A percentile compares a stretch with the other conserved stretches of the same genome.
Conservation (phyloP, 2,329 filamentous ascomycete genomes). For the Xylaria sp. region DNA sequence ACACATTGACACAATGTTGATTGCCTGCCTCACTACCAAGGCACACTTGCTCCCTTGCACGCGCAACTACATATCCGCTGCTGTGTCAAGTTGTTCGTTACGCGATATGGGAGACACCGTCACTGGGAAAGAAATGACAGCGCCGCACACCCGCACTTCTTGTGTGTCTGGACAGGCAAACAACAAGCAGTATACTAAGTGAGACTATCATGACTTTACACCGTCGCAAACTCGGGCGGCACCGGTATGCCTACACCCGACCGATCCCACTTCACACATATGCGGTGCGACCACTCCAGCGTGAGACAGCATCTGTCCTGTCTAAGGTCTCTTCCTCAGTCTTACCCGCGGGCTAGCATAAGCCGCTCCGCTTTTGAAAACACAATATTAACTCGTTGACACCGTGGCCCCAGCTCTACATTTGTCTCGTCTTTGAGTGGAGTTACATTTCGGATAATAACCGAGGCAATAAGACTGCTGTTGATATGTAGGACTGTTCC, state of each 20-base stretch:
- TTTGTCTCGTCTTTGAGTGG: neutral
- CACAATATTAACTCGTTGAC: conserved; percentile 6
- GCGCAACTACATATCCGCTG: conserved; percentile 22
- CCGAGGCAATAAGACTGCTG: neutral
- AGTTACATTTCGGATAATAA: conserved; percentile 7
- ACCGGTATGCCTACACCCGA: conserved; percentile 44
- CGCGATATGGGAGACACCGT: neutral
- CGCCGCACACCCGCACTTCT: conserved; percentile 12
- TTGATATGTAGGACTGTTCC: neutral
- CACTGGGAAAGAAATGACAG: neutral
- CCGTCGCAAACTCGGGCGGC: conserved; percentile 42
- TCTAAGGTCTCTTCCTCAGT: conserved; percentile 39
- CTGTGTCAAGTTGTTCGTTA: conserved; percentile 20
- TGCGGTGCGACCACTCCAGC: conserved; percentile 42
- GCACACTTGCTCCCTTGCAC: conserved; percentile 11
- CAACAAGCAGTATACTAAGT: neutral
- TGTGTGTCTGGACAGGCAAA: conserved; percentile 5
- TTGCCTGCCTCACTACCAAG: conserved; percentile 6
- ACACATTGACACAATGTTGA: conserved; percentile 16
- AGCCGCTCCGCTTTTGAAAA: conserved; percentile 27
- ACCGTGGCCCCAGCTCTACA: conserved; percentile 9
- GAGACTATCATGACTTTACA: conserved; percentile 35
- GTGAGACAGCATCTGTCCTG: conserved; percentile 43
- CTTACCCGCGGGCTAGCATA: conserved; percentile 18
- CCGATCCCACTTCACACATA: conserved; percentile 43